Percentiles rank a stretch among this genome's conserved stretches.
phyloP scores from a whole-genome alignment of 306 rosid genomes.

The Dalbergia cultrata region DNA sequence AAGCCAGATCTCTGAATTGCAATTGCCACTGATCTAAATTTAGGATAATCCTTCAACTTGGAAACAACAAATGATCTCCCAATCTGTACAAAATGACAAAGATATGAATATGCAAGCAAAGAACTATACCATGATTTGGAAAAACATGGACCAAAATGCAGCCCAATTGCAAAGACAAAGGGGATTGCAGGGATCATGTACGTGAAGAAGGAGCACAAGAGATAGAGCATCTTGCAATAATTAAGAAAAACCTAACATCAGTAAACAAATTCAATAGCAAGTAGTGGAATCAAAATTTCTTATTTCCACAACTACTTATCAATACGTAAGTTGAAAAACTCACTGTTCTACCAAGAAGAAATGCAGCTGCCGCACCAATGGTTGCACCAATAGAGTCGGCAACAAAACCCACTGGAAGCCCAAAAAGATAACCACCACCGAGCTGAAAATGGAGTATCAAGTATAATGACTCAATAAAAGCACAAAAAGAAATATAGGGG shows the following conservation, averaged over 20 bases:
- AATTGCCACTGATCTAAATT: conserved; percentile 84
- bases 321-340: conserved; percentile 44
- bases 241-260: conserved; percentile 21
- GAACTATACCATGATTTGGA: conserved; percentile 24
- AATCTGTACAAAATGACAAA: conserved; percentile 67
- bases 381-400: conserved; percentile 96
- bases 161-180: conserved; percentile 19
- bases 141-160: conserved; percentile 27
- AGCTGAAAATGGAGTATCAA: conserved; percentile 68
- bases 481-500: conserved; percentile 10
- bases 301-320: conserved; percentile 19
- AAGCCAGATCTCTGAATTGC: conserved; percentile 87
- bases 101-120: conserved; percentile 27
- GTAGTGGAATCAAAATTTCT: background rate
- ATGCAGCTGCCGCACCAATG: conserved; percentile 95
- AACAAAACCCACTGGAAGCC: conserved; percentile 89
- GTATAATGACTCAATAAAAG: conserved; percentile 29
- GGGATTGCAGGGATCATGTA: conserved; percentile 1
- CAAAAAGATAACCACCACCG: conserved; percentile 98
- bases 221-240: background rate
- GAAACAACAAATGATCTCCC: conserved; percentile 90
- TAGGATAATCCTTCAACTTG: conserved; percentile 95
- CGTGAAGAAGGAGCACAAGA: conserved; percentile 7
- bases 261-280: background rate
- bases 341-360: conserved; percentile 96